Evolutionary conservation across 495 filamentous ascomycete species (phyloP).

Genomic region (Amphirosellinia nigrospora): DNA sequence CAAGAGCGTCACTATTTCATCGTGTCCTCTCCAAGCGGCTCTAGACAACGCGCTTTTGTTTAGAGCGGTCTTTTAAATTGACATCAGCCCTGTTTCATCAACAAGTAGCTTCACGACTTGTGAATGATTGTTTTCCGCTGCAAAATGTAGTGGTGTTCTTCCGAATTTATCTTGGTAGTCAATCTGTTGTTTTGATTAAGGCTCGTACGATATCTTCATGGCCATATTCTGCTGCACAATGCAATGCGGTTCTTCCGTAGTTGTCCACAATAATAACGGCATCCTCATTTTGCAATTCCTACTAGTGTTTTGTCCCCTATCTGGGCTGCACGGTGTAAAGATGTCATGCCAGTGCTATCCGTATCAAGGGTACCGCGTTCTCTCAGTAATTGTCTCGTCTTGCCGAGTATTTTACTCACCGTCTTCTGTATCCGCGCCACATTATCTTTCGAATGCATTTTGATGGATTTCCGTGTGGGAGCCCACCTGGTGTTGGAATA

Average conservation of each 20-base stretch:
- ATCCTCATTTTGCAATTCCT: background rate
- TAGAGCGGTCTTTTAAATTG: background rate
- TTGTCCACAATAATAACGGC: background rate
- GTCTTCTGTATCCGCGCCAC: background rate
- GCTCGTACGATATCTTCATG: slow-evolving; percentile 18
- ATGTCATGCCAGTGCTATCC: background rate
- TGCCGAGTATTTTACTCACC: background rate
- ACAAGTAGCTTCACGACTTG: background rate
- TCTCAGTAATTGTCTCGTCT: background rate
- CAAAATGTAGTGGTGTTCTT: slow-evolving; percentile 14
- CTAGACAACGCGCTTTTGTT: slow-evolving; percentile 16
- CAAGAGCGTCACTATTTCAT: slow-evolving; percentile 13
- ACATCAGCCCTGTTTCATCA: background rate
- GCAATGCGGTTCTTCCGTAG: slow-evolving; percentile 19
- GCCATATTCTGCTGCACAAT: slow-evolving; percentile 22
- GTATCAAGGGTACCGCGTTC: background rate
- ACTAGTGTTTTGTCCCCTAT: background rate
- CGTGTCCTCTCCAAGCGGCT: slow-evolving; percentile 20
- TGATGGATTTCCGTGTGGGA: background rate
- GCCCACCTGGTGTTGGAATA: background rate
- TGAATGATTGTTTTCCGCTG: background rate
- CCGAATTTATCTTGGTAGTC: slow-evolving; percentile 22
- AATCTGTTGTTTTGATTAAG: slow-evolving; percentile 14
- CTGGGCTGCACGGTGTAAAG: slow-evolving; percentile 4
- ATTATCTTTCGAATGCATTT: background rate